phyloP scores from a whole-genome alignment of 805 yeast species.

The Sungouiella thailandica region DNA sequence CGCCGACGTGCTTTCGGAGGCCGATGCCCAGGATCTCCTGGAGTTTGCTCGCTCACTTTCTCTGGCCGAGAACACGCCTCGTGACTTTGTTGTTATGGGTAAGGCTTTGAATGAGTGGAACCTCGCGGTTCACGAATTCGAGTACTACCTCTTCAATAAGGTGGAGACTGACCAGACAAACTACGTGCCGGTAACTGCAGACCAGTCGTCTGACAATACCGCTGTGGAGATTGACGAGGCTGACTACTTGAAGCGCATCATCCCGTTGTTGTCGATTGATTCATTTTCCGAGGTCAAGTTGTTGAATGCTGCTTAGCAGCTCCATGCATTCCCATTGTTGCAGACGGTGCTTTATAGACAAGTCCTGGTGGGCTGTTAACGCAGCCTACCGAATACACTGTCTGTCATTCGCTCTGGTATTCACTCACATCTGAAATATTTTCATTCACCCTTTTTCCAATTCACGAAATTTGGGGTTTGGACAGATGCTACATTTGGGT shows the following conservation, averaged over 20 bases:
- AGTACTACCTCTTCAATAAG: constrained; percentile 29
- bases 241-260: constrained; percentile 31
- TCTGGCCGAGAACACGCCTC: constrained; percentile 1
- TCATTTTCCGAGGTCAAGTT: constrained; percentile 15
- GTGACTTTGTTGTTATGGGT: constrained; percentile 27
- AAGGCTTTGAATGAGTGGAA: constrained; percentile 52
- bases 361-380: too few species aligned
- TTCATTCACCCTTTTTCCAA: too few species aligned
- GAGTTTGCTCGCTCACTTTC: constrained; percentile 2
- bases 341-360: too few species aligned
- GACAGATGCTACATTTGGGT: too few species aligned
- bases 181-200: constrained; percentile 6
- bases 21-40: constrained; percentile 6
- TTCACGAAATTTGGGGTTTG: too few species aligned
- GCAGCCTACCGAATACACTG: too few species aligned
- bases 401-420: too few species aligned
- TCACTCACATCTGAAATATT: too few species aligned
- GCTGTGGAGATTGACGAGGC: constrained; percentile 21
- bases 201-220: not conserved
- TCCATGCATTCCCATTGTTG: too few species aligned
- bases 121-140: constrained; percentile 42
- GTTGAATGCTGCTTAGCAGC: constrained; percentile 11
- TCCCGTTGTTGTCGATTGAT: constrained; percentile 38
- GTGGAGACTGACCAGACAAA: constrained; percentile 16
- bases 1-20: constrained; percentile 9